Base-by-base conservation (phyloP, 768 basidiomycete species). In the Tulasnella sp. region DNA sequence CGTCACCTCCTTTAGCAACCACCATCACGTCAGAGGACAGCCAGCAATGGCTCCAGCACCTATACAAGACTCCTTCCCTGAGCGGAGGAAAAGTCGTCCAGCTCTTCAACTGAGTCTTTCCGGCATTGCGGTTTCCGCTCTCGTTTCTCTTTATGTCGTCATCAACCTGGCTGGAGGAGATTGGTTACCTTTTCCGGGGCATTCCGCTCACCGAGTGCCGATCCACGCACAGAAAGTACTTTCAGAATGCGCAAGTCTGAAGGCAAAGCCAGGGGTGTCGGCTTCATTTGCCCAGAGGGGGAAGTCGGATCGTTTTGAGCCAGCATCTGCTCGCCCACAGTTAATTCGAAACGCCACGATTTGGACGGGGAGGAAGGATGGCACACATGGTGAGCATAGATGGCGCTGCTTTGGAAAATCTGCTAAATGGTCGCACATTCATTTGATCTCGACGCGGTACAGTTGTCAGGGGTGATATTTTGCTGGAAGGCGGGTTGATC, bases 291-390 rank as follows among this genome's bases (percentile, higher is more conserved):
- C 79, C 34, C 81, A 80, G 16, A 83, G 88, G 12, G 81, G 80
- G 7, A 84, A 86, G 72, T 92, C 91, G 22, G 92, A 93, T 83
- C 87, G 92, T 41, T 90, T 87, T 81, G 90, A 87, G 9, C 84
- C 84, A 0, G 92, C 90, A 0, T 92, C 93, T 14, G 64, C 64
- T 0, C 83, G 83, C 4, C 84, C 91, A 0, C 87, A 89, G 1
- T 86, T 92, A 40, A 88, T 96, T 44, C 88, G 86, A 80, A 94
- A 96, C 84, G 93, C 91, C 14, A 91, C 89, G 7, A 89, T 96
- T 41, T 96, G 95, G 95, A 94, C 94, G 3, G 95, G 94, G 0
- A 85, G 86, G 11, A 82, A 88, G 14, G 86, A 89, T 44, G 94
- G 93, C 12, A 60, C 72, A 31, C 46, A 81, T 37, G 80, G 81